Evolutionary conservation across 176 grass and related monocot species (phyloP), one percentile per base, ranked within the genome.

Genomic region (Avena sativa): DNA sequence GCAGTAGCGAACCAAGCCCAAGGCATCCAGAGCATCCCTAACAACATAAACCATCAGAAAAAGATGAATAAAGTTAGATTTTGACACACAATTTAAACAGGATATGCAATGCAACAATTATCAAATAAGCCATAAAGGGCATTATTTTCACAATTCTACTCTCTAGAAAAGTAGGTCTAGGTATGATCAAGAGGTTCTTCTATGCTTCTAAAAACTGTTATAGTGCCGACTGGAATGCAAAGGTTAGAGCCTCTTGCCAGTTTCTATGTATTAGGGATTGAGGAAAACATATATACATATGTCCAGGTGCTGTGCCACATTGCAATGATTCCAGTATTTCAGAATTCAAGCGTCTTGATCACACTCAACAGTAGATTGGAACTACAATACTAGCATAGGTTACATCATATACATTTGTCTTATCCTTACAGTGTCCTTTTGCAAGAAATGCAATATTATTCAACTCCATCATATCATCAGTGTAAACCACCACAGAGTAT

Each of bases 1-100:
- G 87, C 96, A 98, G 79, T 98, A 98, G 46, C 96, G 93, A 13
- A 94, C 92, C 81, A 95, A 86, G 43, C 90, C 86, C 92, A 98
- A 82, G 60, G 91, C 91, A 84, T 98, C 96, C 40, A 98, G 51
- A 83, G 96, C 96, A 95, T 98, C 96, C 36, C 96, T 98, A 77
- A 12, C 15, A 88, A 88, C 3, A 78, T 56, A 70, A 12, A 65
- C 3, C 61, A 88, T 17, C 62, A 38, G 15, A 72, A 23, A 74
- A 56, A 13, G 11, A 86, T 72, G 19, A 38, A 8, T 34, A 47
- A 44, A 65, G 53, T 21, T 30, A 63, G 25, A 17, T 17, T 53
- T 53, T 34, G 4, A 19, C 8, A 56, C 19, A 20, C 0, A 10
- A 20, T 56, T 34, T 55, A 20, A 56, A 56, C 16, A 34, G 0